Evolutionary conservation across 345 rosid species (phyloP).

Genomic region (Eucalyptus cloeziana): DNA sequence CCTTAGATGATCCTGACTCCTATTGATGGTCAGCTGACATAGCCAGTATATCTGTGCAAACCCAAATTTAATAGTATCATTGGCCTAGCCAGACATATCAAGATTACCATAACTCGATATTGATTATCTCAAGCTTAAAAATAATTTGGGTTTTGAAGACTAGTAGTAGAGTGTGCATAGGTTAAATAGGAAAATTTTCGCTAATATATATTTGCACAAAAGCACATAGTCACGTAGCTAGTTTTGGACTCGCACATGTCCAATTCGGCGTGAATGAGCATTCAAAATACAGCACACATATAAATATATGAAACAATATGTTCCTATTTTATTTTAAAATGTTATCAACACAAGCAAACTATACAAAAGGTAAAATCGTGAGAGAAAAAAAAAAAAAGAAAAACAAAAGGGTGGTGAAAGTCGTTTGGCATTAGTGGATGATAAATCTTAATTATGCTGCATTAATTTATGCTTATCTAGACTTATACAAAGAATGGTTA

Average conservation of each 20-base stretch:
- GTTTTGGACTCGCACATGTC: neutral
- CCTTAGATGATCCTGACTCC: neutral
- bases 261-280: neutral
- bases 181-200: neutral
- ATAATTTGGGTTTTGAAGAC: neutral
- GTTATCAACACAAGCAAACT: neutral
- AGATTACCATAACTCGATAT: neutral
- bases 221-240: neutral
- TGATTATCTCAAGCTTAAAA: neutral
- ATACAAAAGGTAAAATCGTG: neutral
- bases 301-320: neutral
- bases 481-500: neutral
- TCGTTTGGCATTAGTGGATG: neutral
- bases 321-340: neutral
- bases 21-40: neutral
- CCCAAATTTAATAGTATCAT: neutral
- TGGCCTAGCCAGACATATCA: neutral
- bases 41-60: neutral
- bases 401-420: neutral
- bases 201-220: neutral
- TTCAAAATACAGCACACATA: neutral
- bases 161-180: neutral
- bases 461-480: neutral
- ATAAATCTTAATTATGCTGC: neutral
- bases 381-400: no score